Percentiles rank a stretch among this genome's conserved stretches.
These are phyloP conservation scores for Laburnicola sp. DNA, from an alignment of 2,329 filamentous ascomycete genomes.

Conservation along the genomic window DNA sequence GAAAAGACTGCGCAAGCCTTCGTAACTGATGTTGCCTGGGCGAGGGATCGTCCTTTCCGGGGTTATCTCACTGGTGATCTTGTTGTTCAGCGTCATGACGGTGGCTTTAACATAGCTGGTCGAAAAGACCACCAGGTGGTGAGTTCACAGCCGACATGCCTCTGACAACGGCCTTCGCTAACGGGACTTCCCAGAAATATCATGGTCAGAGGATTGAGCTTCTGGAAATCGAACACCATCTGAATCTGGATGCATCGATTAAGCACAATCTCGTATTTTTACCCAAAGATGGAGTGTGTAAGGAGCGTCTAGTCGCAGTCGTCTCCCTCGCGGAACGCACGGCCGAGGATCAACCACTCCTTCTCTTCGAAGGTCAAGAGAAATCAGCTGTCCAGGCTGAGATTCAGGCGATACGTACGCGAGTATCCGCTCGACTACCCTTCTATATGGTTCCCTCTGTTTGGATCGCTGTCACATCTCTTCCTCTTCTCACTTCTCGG, in stretches of 20 bases:
- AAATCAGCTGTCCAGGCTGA: conserved; percentile 14
- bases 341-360: neutral
- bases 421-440: conserved; percentile 17
- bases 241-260: neutral
- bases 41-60: neutral
- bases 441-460: conserved; percentile 26
- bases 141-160: too few species aligned
- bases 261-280: neutral
- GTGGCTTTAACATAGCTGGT: conserved; percentile 25
- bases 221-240: conserved; percentile 25
- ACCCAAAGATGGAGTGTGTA: conserved; percentile 5
- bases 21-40: conserved; percentile 16
- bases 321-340: conserved; percentile 7
- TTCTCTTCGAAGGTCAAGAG: conserved; percentile 7
- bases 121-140: conserved; percentile 36
- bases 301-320: conserved; percentile 23
- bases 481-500: conserved; percentile 21
- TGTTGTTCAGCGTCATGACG: conserved; percentile 19
- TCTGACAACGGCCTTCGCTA: too few species aligned
- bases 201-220: conserved; percentile 37
- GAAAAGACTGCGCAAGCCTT: conserved; percentile 20
- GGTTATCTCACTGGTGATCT: conserved; percentile 31
- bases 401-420: conserved; percentile 15
- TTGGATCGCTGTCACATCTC: conserved; percentile 19
- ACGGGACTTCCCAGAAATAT: too few species aligned